These are phyloP conservation scores for Pelargonium myrrhifolium DNA, from an alignment of 441 rosid genomes.

Conservation along the genomic window DNA sequence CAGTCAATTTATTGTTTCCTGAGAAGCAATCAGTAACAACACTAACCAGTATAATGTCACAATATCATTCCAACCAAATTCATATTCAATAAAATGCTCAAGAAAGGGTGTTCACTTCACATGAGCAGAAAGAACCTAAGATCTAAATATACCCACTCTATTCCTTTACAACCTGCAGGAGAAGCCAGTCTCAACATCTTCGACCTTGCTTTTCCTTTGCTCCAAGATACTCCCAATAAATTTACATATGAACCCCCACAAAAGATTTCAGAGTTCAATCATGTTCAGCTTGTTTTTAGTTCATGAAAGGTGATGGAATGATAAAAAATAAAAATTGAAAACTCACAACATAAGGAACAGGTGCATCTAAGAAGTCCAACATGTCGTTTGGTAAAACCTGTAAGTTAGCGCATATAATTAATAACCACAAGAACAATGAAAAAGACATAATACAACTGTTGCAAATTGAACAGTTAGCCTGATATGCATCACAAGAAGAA, in stretches of 20 bases:
- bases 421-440: constrained; percentile 10
- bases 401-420: constrained; percentile 24
- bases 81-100: too few relatives aligned
- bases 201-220: too few relatives aligned
- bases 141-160: too few relatives aligned
- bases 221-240: background rate
- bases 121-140: too few relatives aligned
- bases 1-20: too few relatives aligned
- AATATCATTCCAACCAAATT: too few relatives aligned
- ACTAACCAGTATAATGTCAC: too few relatives aligned
- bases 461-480: background rate
- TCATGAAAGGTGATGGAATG: background rate
- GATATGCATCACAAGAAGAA: background rate
- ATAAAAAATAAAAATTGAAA: background rate
- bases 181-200: too few relatives aligned
- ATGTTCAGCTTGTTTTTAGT: background rate
- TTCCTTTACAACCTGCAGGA: too few relatives aligned
- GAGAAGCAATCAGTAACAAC: too few relatives aligned
- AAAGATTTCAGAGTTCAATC: background rate
- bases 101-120: too few relatives aligned
- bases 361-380: constrained; percentile 74
- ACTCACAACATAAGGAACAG: constrained; percentile 74
- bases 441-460: background rate
- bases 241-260: background rate
- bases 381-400: constrained; percentile 77